Base-by-base conservation (phyloP, 2,329 filamentous ascomycete genomes). In the Exophiala phaeomuriformis region DNA sequence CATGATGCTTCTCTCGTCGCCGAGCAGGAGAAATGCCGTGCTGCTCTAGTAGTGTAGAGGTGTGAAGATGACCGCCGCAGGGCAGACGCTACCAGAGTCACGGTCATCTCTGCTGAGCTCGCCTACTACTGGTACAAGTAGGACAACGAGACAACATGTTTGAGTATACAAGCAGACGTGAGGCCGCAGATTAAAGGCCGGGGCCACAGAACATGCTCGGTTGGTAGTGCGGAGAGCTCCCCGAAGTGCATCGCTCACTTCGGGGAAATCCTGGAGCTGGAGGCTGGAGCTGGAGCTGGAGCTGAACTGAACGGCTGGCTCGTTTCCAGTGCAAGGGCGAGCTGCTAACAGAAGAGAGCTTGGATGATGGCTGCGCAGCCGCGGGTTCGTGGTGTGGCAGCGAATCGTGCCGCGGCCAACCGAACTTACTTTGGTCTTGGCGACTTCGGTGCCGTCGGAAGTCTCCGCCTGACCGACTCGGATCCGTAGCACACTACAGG, bases 1-100 rank as follows among this genome's bases (percentile, higher is more conserved):
- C 76, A 82, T 62, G 75, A 75, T 57, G 73, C 72, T 63, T 74
- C 69, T 48, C 70, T 69, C 30, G 62, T 64, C n/a, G 64, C 44
- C 4, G 75, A 75, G 3, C 68, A 70, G 29, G 77, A 77, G 60
- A 81, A 80, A 31, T 66, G 60, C 53, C 71, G 61, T 32, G 41
- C 43, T 35, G 35, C 28, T n/a, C n/a, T n/a, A n/a, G n/a, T n/a
- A 5, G 49, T 43, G 30, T 31, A 35, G 33, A 28, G 27, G 10
- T 49, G 40, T 36, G 51, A 53, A 31, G 48, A 31, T 9, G 53
- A 49, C 29, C 54, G 51, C 54, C 53, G 49, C 48, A 60, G 41
- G 29, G 47, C 53, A 42, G 43, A 50, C 30, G 56, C 53, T 44
- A 53, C 31, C 36, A 53, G 28, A 33, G 45, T 33, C 31, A 52